Evolutionary conservation across 352 stramenopile species (phyloP).

Genomic region (Pythium phragmitis): DNA sequence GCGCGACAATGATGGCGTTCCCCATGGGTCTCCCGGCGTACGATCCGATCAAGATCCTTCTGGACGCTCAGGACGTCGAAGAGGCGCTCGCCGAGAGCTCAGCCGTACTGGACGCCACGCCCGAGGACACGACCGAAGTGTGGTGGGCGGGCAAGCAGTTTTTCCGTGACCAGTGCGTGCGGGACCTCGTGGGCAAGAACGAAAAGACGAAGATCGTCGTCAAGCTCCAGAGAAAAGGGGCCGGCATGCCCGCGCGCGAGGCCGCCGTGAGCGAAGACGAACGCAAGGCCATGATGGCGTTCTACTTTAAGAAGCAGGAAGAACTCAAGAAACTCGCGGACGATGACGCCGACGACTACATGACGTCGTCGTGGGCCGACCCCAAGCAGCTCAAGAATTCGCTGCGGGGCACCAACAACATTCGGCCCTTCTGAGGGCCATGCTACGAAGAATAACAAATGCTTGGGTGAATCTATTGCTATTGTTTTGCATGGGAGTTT

Average conservation of each 20-base stretch:
- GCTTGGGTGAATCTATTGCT: not conserved
- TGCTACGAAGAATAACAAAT: no score
- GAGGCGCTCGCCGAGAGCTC: conserved; percentile 63
- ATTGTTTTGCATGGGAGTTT: conserved; percentile 5
- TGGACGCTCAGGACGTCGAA: conserved; percentile 72
- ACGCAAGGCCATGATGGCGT: conserved; percentile 96
- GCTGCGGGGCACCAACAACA: conserved; percentile 87
- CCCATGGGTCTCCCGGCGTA: conserved; percentile 92
- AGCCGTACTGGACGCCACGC: conserved; percentile 74
- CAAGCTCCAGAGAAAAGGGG: conserved; percentile 91
- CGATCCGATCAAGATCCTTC: conserved; percentile 84
- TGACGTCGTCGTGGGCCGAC: conserved; percentile 93
- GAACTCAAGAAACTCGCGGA: conserved; percentile 83
- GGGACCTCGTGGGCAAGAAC: conserved; percentile 93
- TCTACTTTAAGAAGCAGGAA: conserved; percentile 93
- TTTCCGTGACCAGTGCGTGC: conserved; percentile 83
- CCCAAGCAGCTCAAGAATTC: conserved; percentile 92
- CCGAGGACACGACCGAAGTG: conserved; percentile 87
- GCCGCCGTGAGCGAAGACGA: conserved; percentile 92
- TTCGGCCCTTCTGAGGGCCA: conserved; percentile 67
- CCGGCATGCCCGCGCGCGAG: conserved; percentile 82
- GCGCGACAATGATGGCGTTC: conserved; percentile 93
- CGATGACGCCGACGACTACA: conserved; percentile 94
- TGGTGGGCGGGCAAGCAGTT: conserved; percentile 97
- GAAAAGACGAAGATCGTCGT: conserved; percentile 93